Evolutionary conservation across 208 protist genomes (phyloP).

Genomic region (Leishmania tropica): DNA sequence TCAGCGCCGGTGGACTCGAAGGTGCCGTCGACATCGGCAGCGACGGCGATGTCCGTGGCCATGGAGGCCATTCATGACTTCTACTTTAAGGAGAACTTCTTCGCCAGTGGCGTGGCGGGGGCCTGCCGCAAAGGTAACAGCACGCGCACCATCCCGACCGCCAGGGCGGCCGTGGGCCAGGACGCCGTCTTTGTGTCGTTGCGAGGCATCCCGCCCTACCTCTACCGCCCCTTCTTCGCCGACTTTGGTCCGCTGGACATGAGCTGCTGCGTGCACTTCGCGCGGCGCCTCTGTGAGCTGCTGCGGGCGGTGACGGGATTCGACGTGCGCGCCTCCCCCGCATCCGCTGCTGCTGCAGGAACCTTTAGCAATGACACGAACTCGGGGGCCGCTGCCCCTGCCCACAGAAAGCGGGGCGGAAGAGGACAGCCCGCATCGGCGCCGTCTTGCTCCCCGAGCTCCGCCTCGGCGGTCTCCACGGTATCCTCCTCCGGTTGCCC

Average conservation of each 20-base stretch:
- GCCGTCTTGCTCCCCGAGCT: not conserved
- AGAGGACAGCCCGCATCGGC: not conserved
- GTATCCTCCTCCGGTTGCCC: not conserved
- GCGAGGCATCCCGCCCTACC: constrained; percentile 39
- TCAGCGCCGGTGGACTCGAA: not conserved
- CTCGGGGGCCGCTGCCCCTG: not conserved
- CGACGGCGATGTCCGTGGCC: not conserved
- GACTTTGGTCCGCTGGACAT: constrained; percentile 95
- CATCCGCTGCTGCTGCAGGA: not conserved
- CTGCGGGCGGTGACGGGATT: constrained; percentile 34
- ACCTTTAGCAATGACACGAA: not conserved
- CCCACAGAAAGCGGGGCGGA: not conserved
- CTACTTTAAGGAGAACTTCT: constrained; percentile 20
- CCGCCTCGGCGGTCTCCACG: not conserved
- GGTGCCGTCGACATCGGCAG: not conserved
- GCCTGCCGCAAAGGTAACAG: not conserved
- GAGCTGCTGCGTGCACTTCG: constrained; percentile 71
- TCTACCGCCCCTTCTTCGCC: constrained; percentile 91
- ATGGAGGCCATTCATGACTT: constrained; percentile 21
- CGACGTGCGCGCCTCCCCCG: constrained; percentile 8
- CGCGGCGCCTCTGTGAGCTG: constrained; percentile 48
- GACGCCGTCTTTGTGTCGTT: constrained; percentile 55
- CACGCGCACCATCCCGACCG: not conserved
- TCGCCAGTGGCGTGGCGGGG: constrained; percentile 10
- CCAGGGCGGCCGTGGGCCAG: constrained; percentile 11